These are phyloP conservation scores for Cinnamomum chago DNA, from an alignment of 164 flowering plant species.

Conservation along the genomic window DNA sequence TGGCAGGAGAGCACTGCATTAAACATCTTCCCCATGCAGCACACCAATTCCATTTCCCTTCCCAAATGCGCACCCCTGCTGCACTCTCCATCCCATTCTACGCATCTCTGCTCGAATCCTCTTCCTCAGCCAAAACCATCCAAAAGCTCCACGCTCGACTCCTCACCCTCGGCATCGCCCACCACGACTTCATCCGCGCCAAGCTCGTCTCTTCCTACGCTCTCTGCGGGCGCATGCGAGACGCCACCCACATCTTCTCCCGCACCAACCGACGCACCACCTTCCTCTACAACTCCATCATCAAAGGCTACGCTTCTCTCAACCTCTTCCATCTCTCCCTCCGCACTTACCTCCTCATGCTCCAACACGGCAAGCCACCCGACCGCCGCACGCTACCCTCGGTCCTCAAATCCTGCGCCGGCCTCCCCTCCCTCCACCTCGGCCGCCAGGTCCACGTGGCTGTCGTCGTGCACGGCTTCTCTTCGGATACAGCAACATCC, in stretches of 20 bases:
- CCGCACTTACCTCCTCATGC: conserved; percentile 4
- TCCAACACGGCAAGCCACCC: conserved; percentile 5
- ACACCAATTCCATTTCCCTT: too few relatives aligned
- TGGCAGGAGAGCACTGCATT: too few relatives aligned
- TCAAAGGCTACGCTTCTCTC: conserved; percentile 10
- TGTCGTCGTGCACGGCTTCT: conserved; percentile 8
- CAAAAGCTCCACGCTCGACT: conserved; percentile 10
- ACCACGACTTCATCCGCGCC: conserved; percentile 18
- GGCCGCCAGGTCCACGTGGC: conserved; percentile 16
- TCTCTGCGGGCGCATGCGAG: neutral
- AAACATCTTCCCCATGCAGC: too few relatives aligned
- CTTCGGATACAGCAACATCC: neutral
- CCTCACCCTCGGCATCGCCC: conserved; percentile 10
- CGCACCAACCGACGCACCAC: conserved; percentile 15
- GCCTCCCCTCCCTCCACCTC: conserved; percentile 10
- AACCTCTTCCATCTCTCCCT: conserved; percentile 1
- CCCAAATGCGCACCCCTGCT: too few relatives aligned
- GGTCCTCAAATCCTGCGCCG: conserved; percentile 16
- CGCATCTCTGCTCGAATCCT: conserved; percentile 8
- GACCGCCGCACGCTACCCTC: conserved; percentile 14
- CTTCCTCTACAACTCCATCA: conserved; percentile 20
- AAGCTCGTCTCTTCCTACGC: conserved; percentile 21
- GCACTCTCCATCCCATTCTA: conserved; percentile 4
- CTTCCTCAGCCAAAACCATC: conserved; percentile 3
- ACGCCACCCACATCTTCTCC: conserved; percentile 12